A percentile compares a stretch with the other conserved stretches of the same genome.
These are phyloP conservation scores for Podila horticola DNA, from an alignment of 192 early-diverging fungal species.

Conservation along the genomic window DNA sequence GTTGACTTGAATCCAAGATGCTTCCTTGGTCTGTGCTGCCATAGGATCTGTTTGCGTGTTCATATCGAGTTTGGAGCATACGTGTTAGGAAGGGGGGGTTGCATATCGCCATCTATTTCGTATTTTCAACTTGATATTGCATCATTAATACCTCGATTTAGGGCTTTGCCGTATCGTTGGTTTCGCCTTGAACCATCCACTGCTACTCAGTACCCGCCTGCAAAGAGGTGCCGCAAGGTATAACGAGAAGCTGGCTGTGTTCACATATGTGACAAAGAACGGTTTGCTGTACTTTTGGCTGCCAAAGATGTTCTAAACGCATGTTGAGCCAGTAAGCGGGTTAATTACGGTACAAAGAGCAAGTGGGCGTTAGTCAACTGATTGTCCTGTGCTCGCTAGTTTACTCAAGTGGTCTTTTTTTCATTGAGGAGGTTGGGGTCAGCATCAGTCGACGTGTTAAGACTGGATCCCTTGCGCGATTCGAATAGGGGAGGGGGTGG, in stretches of 20 bases:
- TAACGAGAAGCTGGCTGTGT: slow-evolving; percentile 79
- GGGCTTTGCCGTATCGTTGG: neutral
- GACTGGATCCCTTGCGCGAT: no score
- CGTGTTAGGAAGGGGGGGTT: no score
- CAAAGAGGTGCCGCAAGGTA: slow-evolving; percentile 66
- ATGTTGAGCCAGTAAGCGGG: neutral
- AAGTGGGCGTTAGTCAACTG: no score
- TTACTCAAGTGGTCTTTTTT: no score
- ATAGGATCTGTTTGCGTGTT: neutral
- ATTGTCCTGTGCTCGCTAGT: no score
- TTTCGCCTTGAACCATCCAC: neutral
- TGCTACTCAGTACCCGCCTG: slow-evolving; percentile 1
- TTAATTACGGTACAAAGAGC: neutral
- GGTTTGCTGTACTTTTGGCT: slow-evolving; percentile 77
- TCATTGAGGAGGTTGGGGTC: no score
- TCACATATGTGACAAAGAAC: slow-evolving; percentile 82
- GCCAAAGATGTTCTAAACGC: slow-evolving; percentile 71
- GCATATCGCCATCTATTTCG: no score
- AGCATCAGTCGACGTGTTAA: no score
- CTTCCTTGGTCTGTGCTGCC: neutral
- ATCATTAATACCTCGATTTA: neutral
- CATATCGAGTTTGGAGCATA: no score
- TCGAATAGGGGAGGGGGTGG: no score
- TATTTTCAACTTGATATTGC: neutral
- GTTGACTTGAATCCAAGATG: neutral